These are phyloP conservation scores for Selaginella moellendorffii DNA, from an alignment of 75 land plant genomes.

Conservation along the genomic window DNA sequence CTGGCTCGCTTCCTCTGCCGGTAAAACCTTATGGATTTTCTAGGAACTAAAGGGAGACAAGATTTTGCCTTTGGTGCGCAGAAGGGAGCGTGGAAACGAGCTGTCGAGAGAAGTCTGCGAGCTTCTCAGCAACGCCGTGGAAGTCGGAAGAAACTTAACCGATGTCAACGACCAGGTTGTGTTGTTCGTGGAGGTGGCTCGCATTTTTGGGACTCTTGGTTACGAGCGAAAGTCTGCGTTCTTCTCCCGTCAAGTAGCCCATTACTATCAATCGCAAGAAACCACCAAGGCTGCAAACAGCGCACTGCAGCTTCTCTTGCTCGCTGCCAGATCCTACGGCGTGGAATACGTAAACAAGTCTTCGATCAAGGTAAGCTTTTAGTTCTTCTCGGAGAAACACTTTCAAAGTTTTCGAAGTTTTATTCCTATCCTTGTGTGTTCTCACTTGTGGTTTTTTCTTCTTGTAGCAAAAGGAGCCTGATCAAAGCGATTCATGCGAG, in stretches of 20 bases:
- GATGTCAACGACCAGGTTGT: no score
- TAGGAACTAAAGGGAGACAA: background rate
- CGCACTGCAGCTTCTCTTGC: conserved; percentile 73
- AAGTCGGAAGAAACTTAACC: no score
- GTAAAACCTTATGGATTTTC: no score
- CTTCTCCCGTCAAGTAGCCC: no score
- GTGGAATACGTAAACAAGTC: no score
- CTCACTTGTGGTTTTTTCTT: conserved; percentile 1
- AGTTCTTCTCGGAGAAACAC: background rate
- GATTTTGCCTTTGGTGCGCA: background rate
- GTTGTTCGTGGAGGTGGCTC: conserved; percentile 85
- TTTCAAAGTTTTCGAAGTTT: background rate
- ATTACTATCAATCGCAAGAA: conserved; percentile 82
- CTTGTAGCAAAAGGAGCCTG: conserved; percentile 30
- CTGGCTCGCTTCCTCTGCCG: background rate
- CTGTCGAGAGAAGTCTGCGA: conserved; percentile 59
- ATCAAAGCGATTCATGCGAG: conserved; percentile 32
- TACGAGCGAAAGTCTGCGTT: conserved; percentile 90
- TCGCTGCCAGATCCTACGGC: conserved; percentile 64
- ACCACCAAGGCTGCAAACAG: conserved; percentile 66
- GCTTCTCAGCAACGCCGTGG: no score
- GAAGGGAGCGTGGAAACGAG: conserved; percentile 78
- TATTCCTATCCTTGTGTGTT: no score
- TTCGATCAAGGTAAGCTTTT: background rate
- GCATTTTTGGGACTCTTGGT: conserved; percentile 76